Conservation (phyloP, 1,139 yeast genomes). For the Pichia kudriavzevii region DNA sequence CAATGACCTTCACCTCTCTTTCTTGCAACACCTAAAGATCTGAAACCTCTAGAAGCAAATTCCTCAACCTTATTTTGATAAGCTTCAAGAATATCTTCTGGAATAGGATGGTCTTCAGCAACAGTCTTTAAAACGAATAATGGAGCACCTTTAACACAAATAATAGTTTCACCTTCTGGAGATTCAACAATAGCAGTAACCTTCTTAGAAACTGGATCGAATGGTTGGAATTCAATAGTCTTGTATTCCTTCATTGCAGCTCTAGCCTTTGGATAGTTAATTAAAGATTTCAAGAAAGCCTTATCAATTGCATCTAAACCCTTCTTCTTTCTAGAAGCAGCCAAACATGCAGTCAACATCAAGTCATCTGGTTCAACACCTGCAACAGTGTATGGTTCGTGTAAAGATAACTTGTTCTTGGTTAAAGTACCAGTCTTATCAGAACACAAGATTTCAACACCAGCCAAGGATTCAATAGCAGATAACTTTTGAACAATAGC, state of each 20-base stretch:
- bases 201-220: conserved; percentile 96
- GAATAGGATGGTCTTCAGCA: conserved; percentile 93
- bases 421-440: conserved; percentile 99
- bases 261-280: conserved; percentile 85
- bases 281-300: conserved; percentile 91
- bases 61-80: conserved; percentile 96
- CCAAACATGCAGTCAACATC: conserved; percentile 96
- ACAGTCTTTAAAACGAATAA: conserved; percentile 90
- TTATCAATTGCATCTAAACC: conserved; percentile 97
- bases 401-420: conserved; percentile 90
- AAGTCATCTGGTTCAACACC: conserved; percentile 97
- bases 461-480: conserved; percentile 89
- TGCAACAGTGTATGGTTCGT: conserved; percentile 98
- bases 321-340: conserved; percentile 98
- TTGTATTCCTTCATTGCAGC: conserved; percentile 92
- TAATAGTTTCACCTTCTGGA: conserved; percentile 92
- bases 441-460: conserved; percentile 98
- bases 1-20: conserved; percentile 99
- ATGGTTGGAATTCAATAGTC: conserved; percentile 93
- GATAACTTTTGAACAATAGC: conserved; percentile 97
- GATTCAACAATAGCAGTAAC: conserved; percentile 92
- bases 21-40: conserved; percentile 98
- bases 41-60: conserved; percentile 97
- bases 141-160: conserved; percentile 98
- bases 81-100: conserved; percentile 91